Evolutionary conservation across 1,139 yeast species (phyloP).

Genomic region (Debaryomyces subglobosus): DNA sequence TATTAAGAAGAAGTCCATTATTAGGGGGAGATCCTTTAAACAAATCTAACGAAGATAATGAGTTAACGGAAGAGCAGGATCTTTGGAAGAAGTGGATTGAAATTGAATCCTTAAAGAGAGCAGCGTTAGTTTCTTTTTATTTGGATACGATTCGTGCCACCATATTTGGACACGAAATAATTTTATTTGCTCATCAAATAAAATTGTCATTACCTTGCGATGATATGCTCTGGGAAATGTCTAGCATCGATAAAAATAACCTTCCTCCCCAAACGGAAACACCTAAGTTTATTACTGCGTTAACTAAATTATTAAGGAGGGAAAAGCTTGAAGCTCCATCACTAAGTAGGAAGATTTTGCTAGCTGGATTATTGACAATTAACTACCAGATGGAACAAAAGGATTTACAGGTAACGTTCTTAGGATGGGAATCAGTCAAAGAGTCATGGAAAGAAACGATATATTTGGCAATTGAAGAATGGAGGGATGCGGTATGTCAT

Average conservation of each 20-base stretch:
- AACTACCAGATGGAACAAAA: conserved; percentile 69
- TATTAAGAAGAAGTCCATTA: conserved; percentile 63
- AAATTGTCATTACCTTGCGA: conserved; percentile 24
- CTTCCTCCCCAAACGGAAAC: conserved; percentile 12
- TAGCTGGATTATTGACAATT: conserved; percentile 65
- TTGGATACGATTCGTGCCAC: conserved; percentile 25
- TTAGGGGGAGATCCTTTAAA: conserved; percentile 56
- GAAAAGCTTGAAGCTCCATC: conserved; percentile 47
- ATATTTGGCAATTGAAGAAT: conserved; percentile 26
- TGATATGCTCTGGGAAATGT: conserved; percentile 22
- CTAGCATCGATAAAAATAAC: conserved; percentile 9
- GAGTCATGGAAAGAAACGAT: conserved; percentile 46
- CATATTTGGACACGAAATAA: conserved; percentile 23
- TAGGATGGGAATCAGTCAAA: conserved; percentile 10
- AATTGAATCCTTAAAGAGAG: conserved; percentile 24
- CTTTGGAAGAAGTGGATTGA: conserved; percentile 23
- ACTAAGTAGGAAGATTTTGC: conserved; percentile 60
- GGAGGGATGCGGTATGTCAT: conserved; percentile 15
- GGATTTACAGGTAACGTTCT: conserved; percentile 43
- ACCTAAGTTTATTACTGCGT: conserved; percentile 47
- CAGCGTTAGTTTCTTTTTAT: conserved; percentile 23
- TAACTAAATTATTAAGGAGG: conserved; percentile 55
- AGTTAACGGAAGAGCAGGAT: conserved; percentile 8
- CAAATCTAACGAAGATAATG: conserved; percentile 8
- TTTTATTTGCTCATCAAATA: conserved; percentile 23